Evolutionary conservation across 1,284 basidiomycete species (phyloP).

Genomic region (Grifola frondosa): DNA sequence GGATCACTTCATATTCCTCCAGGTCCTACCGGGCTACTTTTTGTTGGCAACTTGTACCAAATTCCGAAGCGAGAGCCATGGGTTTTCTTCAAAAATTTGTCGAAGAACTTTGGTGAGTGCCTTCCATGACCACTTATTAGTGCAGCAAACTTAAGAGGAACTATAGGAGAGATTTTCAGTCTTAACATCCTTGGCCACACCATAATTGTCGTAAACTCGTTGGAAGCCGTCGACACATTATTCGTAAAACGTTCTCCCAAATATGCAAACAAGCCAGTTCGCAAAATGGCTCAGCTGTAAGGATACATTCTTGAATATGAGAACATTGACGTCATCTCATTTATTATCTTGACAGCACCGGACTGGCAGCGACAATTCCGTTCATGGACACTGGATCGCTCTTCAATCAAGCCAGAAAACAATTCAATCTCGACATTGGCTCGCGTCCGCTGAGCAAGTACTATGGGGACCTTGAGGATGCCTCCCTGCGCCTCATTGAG

Average conservation of each 20-base stretch:
- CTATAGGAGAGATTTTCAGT: slow-evolving; percentile 20
- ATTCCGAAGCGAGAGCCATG: slow-evolving; percentile 19
- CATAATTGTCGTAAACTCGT: slow-evolving; percentile 29
- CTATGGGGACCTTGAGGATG: slow-evolving; percentile 16
- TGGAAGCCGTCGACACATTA: slow-evolving; percentile 25
- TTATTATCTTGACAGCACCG: slow-evolving; percentile 5
- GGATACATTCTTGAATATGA: not conserved
- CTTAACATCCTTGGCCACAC: slow-evolving; percentile 18
- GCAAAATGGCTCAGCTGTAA: slow-evolving; percentile 22
- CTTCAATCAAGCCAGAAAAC: slow-evolving; percentile 17
- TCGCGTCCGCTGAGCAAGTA: slow-evolving; percentile 10
- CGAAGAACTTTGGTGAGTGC: slow-evolving; percentile 16
- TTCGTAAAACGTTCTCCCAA: slow-evolving; percentile 25
- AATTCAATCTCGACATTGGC: slow-evolving; percentile 20
- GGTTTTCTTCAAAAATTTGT: slow-evolving; percentile 16
- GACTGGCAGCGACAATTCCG: slow-evolving; percentile 19
- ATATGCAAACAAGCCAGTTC: slow-evolving; percentile 23
- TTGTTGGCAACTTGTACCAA: slow-evolving; percentile 18
- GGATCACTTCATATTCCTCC: slow-evolving; percentile 20
- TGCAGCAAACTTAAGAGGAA: not conserved
- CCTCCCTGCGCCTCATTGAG: slow-evolving; percentile 12
- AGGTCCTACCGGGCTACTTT: slow-evolving; percentile 14
- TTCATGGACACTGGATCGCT: slow-evolving; percentile 23
- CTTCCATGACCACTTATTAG: not conserved
- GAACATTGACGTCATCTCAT: not conserved